Evolutionary conservation across 169 alveolate genomes (phyloP), one percentile per base, ranked within the genome.

Genomic region (Besnoitia besnoiti): DNA sequence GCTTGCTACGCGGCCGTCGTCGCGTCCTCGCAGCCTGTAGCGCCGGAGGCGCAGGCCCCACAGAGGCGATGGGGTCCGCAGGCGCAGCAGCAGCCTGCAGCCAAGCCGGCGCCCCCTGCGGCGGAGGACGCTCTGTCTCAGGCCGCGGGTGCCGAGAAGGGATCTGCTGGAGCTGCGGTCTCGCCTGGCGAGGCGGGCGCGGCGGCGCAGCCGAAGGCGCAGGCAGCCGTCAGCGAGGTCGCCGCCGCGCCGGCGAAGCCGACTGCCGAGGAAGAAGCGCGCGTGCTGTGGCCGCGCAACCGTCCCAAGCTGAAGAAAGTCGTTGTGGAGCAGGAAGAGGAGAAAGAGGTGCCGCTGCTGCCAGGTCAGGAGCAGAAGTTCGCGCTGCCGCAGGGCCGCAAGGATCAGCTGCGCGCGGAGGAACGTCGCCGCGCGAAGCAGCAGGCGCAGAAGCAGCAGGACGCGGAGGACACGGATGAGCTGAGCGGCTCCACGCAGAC

Each of bases 331-430:
- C 50, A 42, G 40, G 87, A 82, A 33, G 76, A 47, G 33, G 90
- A 82, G 42, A 49, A 49, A 85, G 91, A 85, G 59, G 73, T 80
- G 21, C 91, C 77, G 33, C 55, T 85, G 47, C 55, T 85, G 50
- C 91, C 91, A 5, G 91, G 91, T 33, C 91, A 85, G 80, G 62
- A 51, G 77, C 91, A 85, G 91, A 49, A 51, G 55, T 85, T 85
- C 47, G 91, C 91, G 40, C 91, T 85, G 14, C 91, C 91, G 14
- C 84, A 62, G 37, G 85, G 91, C 4, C 76, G 85, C 21, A 62
- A 49, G 50, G 91, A 87, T 67, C 84, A 67, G 27, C 59, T 59
- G 50, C 51, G 55, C 73, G 84, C 91, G 40, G 91, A 87, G 85
- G 85, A 59, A 35, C 39, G 85, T 3, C 30, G 67, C 19, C 39